Conservation (phyloP, 192 early-diverging fungal species). For the Coemansia sp. region DNA sequence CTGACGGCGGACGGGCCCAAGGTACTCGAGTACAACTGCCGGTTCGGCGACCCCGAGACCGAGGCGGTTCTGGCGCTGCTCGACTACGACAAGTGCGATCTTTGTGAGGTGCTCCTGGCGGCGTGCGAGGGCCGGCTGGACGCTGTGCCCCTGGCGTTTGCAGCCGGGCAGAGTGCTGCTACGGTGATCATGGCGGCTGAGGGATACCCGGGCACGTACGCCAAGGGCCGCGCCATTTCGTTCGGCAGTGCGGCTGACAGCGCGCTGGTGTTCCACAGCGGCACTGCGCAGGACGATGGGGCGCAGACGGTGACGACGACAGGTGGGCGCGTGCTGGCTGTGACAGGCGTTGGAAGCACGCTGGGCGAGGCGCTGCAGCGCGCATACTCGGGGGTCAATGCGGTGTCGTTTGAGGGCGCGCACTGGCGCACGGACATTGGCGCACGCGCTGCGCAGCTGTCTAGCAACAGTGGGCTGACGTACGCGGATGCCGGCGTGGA, state of each 20-base stretch:
- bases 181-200: slow-evolving; percentile 92
- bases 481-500: slow-evolving; percentile 96
- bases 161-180: slow-evolving; percentile 68
- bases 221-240: slow-evolving; percentile 78
- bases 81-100: slow-evolving; percentile 70
- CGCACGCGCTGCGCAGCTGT: slow-evolving; percentile 7
- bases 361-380: slow-evolving; percentile 76
- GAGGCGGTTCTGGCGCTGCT: slow-evolving; percentile 93
- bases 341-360: slow-evolving; percentile 77
- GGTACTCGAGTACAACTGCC: slow-evolving; percentile 97
- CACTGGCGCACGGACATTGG: slow-evolving; percentile 95
- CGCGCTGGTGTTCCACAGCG: slow-evolving; percentile 88
- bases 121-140: slow-evolving; percentile 90
- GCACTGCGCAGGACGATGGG: slow-evolving; percentile 65
- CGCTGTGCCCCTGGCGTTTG: slow-evolving; percentile 74
- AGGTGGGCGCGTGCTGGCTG: slow-evolving; percentile 94
- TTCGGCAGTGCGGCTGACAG: slow-evolving; percentile 51
- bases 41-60: slow-evolving; percentile 99
- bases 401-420: slow-evolving; percentile 82
- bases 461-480: slow-evolving; percentile 63
- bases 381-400: slow-evolving; percentile 69
- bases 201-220: slow-evolving; percentile 90
- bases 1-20: slow-evolving; percentile 87
- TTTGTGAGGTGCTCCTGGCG: slow-evolving; percentile 86
- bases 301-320: slow-evolving; percentile 78